A percentile compares a stretch with the other conserved stretches of the same genome.
phyloP scores from a whole-genome alignment of 805 yeast genomes.

The Zygoascus tannicola region DNA sequence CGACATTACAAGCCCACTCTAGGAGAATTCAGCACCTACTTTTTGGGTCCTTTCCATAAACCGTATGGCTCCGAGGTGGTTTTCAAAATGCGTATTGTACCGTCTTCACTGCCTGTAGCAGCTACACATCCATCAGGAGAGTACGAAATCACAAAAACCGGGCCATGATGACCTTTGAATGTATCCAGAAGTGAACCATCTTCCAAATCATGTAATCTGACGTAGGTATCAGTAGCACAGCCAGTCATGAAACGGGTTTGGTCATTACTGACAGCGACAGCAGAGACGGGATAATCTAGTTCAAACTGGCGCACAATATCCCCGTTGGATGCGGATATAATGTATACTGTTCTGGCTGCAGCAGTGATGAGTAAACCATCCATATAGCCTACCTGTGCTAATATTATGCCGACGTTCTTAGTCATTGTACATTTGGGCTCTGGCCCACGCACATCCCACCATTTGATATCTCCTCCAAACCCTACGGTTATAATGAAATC shows the following conservation, averaged over 20 bases:
- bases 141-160: constrained; percentile 78
- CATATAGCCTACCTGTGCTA: constrained; percentile 21
- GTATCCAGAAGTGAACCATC: constrained; percentile 84
- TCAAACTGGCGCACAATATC: constrained; percentile 12
- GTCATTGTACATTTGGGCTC: constrained; percentile 4
- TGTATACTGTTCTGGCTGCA: constrained; percentile 18
- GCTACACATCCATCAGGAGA: constrained; percentile 69
- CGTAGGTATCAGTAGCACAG: constrained; percentile 25
- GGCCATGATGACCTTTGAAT: constrained; percentile 94
- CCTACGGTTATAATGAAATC: constrained; percentile 18
- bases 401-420: constrained; percentile 6
- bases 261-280: constrained; percentile 19
- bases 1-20: too few species aligned
- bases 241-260: constrained; percentile 22
- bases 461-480: constrained; percentile 18
- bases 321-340: constrained; percentile 16
- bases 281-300: constrained; percentile 22
- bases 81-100: constrained; percentile 90
- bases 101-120: constrained; percentile 97
- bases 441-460: constrained; percentile 23
- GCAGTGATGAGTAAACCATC: constrained; percentile 18
- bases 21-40: too few species aligned
- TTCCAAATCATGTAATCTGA: constrained; percentile 31
- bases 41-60: too few species aligned
- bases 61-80: constrained; percentile 33